Percentiles rank a stretch among this genome's conserved stretches.
phyloP scores from a whole-genome alignment of 2,329 filamentous ascomycete species.

The Exophiala viscosa region DNA sequence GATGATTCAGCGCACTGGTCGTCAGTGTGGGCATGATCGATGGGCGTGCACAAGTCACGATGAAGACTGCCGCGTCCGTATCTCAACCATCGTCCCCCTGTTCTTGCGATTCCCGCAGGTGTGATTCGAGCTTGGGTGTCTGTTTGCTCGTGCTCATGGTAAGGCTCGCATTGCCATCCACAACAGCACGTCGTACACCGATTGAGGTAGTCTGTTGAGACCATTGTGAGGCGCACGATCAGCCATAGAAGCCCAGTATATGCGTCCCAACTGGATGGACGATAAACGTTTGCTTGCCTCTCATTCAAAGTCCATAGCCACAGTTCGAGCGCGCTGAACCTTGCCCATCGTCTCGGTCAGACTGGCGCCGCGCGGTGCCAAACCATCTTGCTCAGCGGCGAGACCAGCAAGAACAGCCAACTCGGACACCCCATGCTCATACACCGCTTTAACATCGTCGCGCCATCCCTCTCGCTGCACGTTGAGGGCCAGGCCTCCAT shows the following conservation, averaged over 20 bases:
- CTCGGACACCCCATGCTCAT: conserved; percentile 39
- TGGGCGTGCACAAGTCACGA: too few species aligned
- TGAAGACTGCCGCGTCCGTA: too few species aligned
- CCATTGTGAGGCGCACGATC: neutral
- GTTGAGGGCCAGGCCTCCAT: conserved; percentile 21
- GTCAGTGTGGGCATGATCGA: too few species aligned
- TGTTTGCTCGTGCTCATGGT: too few species aligned
- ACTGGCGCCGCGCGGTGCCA: conserved; percentile 29
- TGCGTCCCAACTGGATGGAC: neutral
- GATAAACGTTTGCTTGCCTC: neutral
- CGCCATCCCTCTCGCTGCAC: conserved; percentile 28
- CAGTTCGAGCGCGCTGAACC: conserved; percentile 44
- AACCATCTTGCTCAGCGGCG: conserved; percentile 19
- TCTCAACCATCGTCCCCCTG: too few species aligned
- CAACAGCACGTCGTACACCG: too few species aligned
- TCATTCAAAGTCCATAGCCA: conserved; percentile 47
- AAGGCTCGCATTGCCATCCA: too few species aligned
- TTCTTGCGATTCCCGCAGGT: too few species aligned
- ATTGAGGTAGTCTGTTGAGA: too few species aligned
- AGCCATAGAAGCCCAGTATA: neutral
- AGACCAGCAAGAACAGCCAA: conserved; percentile 39
- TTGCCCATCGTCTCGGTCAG: conserved; percentile 46
- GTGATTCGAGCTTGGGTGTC: too few species aligned
- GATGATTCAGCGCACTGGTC: too few species aligned
- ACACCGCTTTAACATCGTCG: conserved; percentile 42